Evolutionary conservation across 108 stramenopile genomes (phyloP), one percentile per base, ranked within the genome.

Genomic region (Skeletonema menzelii): DNA sequence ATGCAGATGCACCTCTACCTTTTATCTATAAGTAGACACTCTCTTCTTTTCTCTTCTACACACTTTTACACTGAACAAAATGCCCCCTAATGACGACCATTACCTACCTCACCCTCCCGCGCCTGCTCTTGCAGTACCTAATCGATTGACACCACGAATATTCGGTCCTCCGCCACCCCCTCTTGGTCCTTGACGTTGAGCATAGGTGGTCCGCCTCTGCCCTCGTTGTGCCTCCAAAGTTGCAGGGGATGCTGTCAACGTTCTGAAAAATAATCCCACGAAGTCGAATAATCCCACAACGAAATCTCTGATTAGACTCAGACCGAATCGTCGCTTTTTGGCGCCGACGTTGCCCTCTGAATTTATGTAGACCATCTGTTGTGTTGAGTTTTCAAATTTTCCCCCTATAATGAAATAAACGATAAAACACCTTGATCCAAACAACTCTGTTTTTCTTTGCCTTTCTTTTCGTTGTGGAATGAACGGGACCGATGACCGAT

Each of bases 41-140:
- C n/a, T n/a, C n/a, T n/a, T n/a, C n/a, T n/a, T 30, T 15, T 3
- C 49, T 22, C 49, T 7, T 22, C 49, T 5, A 15, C 19, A 22
- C 49, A 53, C 46, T 47, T n/a, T n/a, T 19, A 53, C 4, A 22
- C 40, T 53, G 8, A 53, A 47, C 40, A 63, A 55, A 57, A 61
- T 27, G 32, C 65, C 69, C 49, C 38, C 24, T 20, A 53, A 80
- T 73, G 65, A 77, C 66, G 72, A 67, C 79, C 72, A 80, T 73
- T 80, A 80, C 61, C 79, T 53, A 58, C 79, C 79, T 80, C 79
- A 80, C 55, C 79, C 79, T 22, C 74, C 74, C 4, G 66, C 79
- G n/a, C 61, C 71, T 12, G 67, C 60, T 37, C 65, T 68, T 14
- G 79, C 79, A 69, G 62, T 64, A 19, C 79, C 79, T 73, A 80